phyloP scores from a whole-genome alignment of 2,329 filamentous ascomycete genomes.

The Aspergillus fischeri region DNA sequence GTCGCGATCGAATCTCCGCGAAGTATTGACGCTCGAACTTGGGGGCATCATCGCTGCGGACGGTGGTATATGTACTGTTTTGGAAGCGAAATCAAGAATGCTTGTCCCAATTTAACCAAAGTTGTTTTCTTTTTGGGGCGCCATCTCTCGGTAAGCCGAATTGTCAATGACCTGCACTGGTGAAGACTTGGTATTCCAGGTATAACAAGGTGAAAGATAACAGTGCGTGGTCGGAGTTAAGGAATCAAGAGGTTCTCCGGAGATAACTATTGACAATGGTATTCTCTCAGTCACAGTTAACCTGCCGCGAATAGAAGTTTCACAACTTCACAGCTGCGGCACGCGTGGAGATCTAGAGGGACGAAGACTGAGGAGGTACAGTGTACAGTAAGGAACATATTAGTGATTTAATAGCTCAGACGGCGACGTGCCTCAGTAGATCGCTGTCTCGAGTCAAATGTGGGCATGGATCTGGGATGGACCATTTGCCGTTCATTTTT shows the following conservation, averaged over 20 bases:
- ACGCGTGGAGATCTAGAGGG: background rate
- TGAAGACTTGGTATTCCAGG: background rate
- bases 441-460: background rate
- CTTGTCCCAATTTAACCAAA: background rate
- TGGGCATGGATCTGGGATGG: background rate
- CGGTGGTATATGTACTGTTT: background rate
- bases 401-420: background rate
- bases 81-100: background rate
- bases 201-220: background rate
- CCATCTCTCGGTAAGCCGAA: background rate
- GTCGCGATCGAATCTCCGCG: slow-evolving; percentile 32
- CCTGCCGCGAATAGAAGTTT: too few relatives aligned
- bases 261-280: background rate
- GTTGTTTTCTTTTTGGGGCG: background rate
- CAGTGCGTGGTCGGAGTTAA: background rate
- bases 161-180: background rate
- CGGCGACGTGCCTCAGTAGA: background rate
- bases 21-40: slow-evolving; percentile 4
- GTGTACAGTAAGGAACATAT: background rate
- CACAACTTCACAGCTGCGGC: too few relatives aligned
- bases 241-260: background rate
- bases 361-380: background rate
- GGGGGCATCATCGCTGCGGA: slow-evolving; percentile 10
- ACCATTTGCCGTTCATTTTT: background rate
- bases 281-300: background rate